These are phyloP conservation scores for Aureobasidium melanogenum DNA, from an alignment of 2,329 filamentous ascomycete genomes.

Conservation along the genomic window DNA sequence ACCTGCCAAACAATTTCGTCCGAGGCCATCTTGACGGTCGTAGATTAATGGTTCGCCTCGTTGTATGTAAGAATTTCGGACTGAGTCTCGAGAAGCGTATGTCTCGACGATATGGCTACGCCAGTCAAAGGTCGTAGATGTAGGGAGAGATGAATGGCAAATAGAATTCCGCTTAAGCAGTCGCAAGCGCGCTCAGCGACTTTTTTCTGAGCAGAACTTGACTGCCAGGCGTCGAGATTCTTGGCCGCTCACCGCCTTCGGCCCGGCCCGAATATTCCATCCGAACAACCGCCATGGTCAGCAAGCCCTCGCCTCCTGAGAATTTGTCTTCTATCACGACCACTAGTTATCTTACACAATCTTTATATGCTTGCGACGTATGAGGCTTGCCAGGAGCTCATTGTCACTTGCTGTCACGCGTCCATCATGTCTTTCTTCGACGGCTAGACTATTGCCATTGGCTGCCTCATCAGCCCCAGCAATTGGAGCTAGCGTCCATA, in stretches of 20 bases:
- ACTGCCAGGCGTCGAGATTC: not conserved
- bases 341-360: not conserved
- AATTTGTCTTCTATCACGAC: not conserved
- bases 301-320: not conserved
- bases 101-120: not conserved
- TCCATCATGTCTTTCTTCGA: not conserved
- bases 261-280: not conserved
- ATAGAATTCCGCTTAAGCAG: not conserved
- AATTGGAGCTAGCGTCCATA: not conserved
- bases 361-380: not conserved
- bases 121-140: not conserved
- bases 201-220: constrained; percentile 11
- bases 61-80: not conserved
- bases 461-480: not conserved
- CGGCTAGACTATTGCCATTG: not conserved
- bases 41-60: not conserved
- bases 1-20: constrained; percentile 98
- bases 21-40: constrained; percentile 55
- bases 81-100: not conserved
- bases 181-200: not conserved
- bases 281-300: not conserved
- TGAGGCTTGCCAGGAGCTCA: constrained; percentile 7
- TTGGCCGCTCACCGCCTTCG: constrained; percentile 9
- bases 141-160: not conserved
- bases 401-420: constrained; percentile 1